phyloP scores from a whole-genome alignment of 140 eudicot genomes.

The Bidens hawaiensis region DNA sequence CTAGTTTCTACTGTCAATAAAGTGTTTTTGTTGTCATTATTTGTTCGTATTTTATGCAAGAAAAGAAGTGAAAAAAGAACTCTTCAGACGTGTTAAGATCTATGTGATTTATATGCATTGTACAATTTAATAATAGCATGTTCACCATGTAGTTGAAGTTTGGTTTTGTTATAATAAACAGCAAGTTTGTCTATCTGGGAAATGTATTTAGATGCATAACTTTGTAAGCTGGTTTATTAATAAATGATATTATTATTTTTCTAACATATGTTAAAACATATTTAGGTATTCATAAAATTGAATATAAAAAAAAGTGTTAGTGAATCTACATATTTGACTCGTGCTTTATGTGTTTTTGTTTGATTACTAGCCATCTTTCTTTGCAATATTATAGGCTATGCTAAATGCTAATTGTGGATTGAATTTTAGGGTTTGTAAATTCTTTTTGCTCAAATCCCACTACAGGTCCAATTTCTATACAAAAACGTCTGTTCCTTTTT shows the following conservation, averaged over 20 bases:
- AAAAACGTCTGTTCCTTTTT: too few species aligned
- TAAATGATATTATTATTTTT: neutral
- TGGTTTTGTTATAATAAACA: neutral
- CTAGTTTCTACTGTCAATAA: neutral
- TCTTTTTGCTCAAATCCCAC: too few species aligned
- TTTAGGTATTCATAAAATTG: neutral
- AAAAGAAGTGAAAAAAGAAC: neutral
- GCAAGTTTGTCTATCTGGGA: neutral
- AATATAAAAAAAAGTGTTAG: too few species aligned
- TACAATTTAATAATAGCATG: neutral
- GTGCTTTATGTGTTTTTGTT: too few species aligned
- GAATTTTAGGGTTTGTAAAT: too few species aligned
- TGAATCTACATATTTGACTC: too few species aligned
- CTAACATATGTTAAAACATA: neutral
- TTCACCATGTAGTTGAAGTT: neutral
- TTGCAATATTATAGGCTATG: too few species aligned
- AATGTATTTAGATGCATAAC: neutral
- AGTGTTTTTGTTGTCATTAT: neutral
- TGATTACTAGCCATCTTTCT: too few species aligned
- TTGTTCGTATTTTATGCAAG: neutral
- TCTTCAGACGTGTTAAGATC: neutral
- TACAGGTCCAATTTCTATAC: too few species aligned
- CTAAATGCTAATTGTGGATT: too few species aligned
- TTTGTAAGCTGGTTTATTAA: neutral
- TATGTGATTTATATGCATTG: slow-evolving; percentile 1